Evolutionary conservation across 208 protist species (phyloP), one percentile per base, ranked within the genome.

Genomic region (Leishmania tarentolae): DNA sequence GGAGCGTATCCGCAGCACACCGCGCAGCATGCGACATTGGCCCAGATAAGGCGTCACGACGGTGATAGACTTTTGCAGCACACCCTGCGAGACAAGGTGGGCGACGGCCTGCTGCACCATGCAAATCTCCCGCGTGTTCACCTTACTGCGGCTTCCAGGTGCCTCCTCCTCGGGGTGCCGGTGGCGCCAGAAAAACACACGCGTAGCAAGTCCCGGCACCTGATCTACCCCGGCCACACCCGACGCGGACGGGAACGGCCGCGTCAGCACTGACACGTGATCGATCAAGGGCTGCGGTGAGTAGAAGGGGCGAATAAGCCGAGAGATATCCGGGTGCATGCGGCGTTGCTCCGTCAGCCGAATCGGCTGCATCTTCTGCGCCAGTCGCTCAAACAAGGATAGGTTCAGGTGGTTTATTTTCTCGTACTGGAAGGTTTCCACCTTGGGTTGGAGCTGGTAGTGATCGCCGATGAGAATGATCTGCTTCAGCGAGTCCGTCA

Each of bases 1-100:
- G 17, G 89, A 91, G 71, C 86, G 84, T 50, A 96, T 71, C 9
- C 93, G 92, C 77, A 98, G 78, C 52, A 89, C 83, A 28, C 90
- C 96, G 44, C 91, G 92, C 53, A 98, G 86, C 83, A 95, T 87
- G 53, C 90, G 85, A 72, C 84, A 91, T 87, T 99, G 98, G 0
- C 97, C 98, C 31, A 98, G 82, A 83, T 99, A 99, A 0, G 98
- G 97, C 42, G 97, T 98, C 72, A 99, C 90, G 11, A 99, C 90
- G 0, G 96, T 98, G 56, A 99, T 98, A 31, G 92, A 94, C 66
- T 87, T 87, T 84, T 96, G 94, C 86, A 90, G 73, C n/a, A 97
- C 92, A n/a, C 94, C 94, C 57, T 97, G 87, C n/a, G 85, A 83
- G 31, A 91, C 87, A 65, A 98, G 86, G 83, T 97, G 94, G 13